Conservation (phyloP, 1,139 yeast genomes). For the Suhomyces chickasaworum region DNA sequence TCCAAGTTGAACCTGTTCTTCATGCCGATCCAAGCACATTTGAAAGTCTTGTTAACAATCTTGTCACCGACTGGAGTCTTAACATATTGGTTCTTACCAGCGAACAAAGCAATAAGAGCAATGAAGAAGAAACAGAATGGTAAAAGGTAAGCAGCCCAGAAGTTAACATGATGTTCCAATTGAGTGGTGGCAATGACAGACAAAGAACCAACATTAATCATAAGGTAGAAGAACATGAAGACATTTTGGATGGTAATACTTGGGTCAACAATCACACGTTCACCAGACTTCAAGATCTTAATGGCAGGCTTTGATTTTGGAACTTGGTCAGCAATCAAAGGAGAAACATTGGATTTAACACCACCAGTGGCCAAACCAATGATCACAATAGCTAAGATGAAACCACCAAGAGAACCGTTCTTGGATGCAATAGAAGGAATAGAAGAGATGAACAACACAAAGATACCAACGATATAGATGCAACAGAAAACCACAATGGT, state of each 20-base stretch:
- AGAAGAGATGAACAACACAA: slow-evolving; percentile 70
- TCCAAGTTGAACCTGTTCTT: slow-evolving; percentile 21
- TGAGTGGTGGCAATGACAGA: slow-evolving; percentile 47
- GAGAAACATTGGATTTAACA: slow-evolving; percentile 24
- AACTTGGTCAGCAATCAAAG: slow-evolving; percentile 26
- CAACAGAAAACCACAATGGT: slow-evolving; percentile 50
- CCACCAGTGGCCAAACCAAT: slow-evolving; percentile 66
- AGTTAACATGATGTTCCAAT: slow-evolving; percentile 39
- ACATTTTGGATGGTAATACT: slow-evolving; percentile 45
- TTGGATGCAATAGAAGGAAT: slow-evolving; percentile 60
- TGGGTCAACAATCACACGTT: slow-evolving; percentile 43
- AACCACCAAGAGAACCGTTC: slow-evolving; percentile 49
- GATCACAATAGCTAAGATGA: slow-evolving; percentile 61
- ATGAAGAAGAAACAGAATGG: slow-evolving; percentile 24
- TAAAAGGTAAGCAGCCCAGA: slow-evolving; percentile 44
- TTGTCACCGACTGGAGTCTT: slow-evolving; percentile 23
- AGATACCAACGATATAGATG: slow-evolving; percentile 61
- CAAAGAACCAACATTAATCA: slow-evolving; percentile 45
- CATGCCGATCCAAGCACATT: slow-evolving; percentile 18
- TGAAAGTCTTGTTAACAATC: slow-evolving; percentile 22
- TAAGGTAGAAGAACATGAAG: slow-evolving; percentile 45
- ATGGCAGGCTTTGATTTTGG: slow-evolving; percentile 39
- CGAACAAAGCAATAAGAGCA: slow-evolving; percentile 19
- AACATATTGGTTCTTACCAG: slow-evolving; percentile 23
- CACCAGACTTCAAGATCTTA: slow-evolving; percentile 38